Conservation (phyloP, 2,329 filamentous ascomycete species). For the Fusarium luffae region DNA sequence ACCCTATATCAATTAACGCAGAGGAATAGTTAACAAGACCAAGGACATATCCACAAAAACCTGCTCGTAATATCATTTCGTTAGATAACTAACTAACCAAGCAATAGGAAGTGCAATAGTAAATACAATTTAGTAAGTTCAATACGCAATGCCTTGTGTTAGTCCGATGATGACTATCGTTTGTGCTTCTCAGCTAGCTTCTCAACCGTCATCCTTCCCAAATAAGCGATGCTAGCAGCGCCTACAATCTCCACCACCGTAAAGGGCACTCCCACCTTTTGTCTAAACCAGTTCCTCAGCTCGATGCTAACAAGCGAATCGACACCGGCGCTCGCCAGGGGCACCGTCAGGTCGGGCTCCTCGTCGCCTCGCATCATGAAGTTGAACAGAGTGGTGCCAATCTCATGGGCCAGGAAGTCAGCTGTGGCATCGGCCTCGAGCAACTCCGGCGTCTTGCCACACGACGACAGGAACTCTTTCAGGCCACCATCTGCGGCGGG, state of each 20-base stretch:
- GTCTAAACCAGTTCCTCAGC: conserved; percentile 9
- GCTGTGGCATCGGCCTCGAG: conserved; percentile 1
- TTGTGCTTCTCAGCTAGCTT: conserved; percentile 4
- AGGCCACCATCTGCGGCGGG: neutral
- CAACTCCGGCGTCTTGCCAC: conserved; percentile 1
- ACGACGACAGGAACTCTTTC: conserved; percentile 8
- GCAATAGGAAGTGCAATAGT: neutral
- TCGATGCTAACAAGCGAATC: conserved; percentile 7
- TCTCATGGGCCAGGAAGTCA: conserved; percentile 12
- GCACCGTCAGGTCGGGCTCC: neutral
- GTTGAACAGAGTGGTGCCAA: conserved; percentile 4
- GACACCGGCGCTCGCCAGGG: neutral
- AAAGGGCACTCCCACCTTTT: conserved; percentile 1
- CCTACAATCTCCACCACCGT: conserved; percentile 2
- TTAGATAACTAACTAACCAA: neutral
- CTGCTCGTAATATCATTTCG: neutral
- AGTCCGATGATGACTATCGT: neutral
- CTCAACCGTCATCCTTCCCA: neutral
- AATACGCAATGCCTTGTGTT: neutral
- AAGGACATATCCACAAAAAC: neutral
- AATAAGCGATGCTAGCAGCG: neutral
- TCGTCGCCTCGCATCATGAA: conserved; percentile 8
- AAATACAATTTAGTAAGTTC: neutral
- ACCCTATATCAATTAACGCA: no score
- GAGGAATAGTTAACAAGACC: no score